A percentile compares a stretch with the other conserved stretches of the same genome.
These are phyloP conservation scores for Scutellospora calospora DNA, from an alignment of 371 early-diverging fungal genomes.

Conservation along the genomic window DNA sequence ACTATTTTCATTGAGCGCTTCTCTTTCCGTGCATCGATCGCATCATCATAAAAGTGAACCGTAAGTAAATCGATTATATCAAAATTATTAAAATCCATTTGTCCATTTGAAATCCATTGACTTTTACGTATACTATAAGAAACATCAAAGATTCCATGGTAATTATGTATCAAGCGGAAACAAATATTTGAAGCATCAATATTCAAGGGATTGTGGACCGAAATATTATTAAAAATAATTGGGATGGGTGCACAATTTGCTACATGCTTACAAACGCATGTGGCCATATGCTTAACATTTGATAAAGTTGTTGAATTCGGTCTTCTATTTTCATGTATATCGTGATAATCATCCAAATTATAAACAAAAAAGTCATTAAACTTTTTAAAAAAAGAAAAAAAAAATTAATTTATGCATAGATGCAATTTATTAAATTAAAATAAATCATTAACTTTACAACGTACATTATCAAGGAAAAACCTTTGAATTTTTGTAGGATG, in stretches of 20 bases:
- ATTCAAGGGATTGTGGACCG: neutral
- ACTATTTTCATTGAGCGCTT: neutral
- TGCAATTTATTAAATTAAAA: neutral
- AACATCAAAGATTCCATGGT: neutral
- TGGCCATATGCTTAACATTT: neutral
- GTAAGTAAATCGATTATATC: slow-evolving; percentile 15
- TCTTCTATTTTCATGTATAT: neutral
- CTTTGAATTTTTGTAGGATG: neutral
- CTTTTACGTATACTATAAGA: neutral
- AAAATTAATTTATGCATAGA: neutral
- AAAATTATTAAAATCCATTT: neutral
- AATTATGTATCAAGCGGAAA: neutral
- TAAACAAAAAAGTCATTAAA: neutral
- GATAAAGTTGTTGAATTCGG: neutral
- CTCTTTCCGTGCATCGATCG: neutral
- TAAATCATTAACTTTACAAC: neutral
- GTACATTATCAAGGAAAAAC: neutral
- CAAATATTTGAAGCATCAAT: neutral
- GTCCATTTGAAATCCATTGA: neutral
- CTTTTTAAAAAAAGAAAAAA: neutral
- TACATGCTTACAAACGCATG: neutral
- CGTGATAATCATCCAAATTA: neutral
- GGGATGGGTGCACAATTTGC: neutral
- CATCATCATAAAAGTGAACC: slow-evolving; percentile 30
- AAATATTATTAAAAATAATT: neutral